Base-by-base conservation (phyloP, 768 basidiomycete genomes). In the Flagelloscypha sp. region DNA sequence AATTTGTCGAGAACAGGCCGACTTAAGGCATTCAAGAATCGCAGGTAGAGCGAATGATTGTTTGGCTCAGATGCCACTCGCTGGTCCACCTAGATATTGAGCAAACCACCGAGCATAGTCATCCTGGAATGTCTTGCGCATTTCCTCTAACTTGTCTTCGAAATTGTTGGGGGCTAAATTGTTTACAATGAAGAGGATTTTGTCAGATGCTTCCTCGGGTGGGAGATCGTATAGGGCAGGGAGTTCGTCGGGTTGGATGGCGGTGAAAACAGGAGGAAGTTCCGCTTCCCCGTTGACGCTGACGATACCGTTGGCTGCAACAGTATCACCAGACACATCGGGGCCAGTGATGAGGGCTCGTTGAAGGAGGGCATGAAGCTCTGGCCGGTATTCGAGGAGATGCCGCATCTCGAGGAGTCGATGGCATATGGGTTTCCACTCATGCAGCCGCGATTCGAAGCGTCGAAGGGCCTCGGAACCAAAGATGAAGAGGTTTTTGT, bases 111-210 rank as follows among this genome's bases (percentile, higher is more conserved):
- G 73, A 6, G 88, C 78, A 53, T 90, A 79, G 25, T 74, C 66
- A 47, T 92, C 84, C 30, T 84, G 72, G 58, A 94, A 94, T 37
- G 85, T 68, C 21, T 76, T 77, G 37, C 68, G 70, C 82, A 99
- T 90, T 49, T 98, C 95, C 21, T 62, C 56, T 23, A 92, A 63
- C 58, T 99, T 99, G 17, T 70, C 48, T 24, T 90, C 90, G 42
- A 95, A 93, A 54, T 98, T 99, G 56, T 68, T 85, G 7, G 89
- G 86, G 0, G 94, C 92, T 38, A 99, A 72, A 47, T 99, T 98
- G 65, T 99, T 99, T 59, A 99, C 79, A 49, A 97, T 94, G 68
- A 99, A 99, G 30, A 98, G 66, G 45, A 99, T 90, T 42, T 79
- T 82, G 66, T 99, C 95, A 19, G 88, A 88, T 24, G 83, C 58